Percentiles rank a stretch among this genome's conserved stretches.
phyloP scores from a whole-genome alignment of 2,329 filamentous ascomycete genomes.

The Fusarium protoensiforme region DNA sequence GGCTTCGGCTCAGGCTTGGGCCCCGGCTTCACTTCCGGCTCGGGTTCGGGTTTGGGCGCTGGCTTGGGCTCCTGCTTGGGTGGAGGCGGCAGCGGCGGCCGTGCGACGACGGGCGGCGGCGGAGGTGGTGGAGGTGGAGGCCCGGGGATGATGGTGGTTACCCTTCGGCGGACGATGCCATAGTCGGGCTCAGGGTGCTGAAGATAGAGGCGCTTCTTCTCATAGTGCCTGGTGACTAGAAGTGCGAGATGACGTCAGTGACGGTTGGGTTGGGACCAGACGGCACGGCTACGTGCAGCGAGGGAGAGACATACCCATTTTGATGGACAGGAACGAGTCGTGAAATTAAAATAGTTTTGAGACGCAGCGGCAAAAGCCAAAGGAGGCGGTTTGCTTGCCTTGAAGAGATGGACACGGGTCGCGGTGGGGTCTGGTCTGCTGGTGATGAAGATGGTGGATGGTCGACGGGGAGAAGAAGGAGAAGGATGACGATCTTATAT shows the following conservation, averaged over 20 bases:
- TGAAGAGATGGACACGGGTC: conserved; percentile 15
- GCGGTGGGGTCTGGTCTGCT: conserved; percentile 10
- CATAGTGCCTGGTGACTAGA: conserved; percentile 44
- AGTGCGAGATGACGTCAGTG: conserved; percentile 36
- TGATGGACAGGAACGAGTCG: background rate
- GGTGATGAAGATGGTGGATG: conserved; percentile 10
- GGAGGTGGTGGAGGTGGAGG: conserved; percentile 45
- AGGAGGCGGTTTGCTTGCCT: conserved; percentile 7
- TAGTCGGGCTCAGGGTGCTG: conserved; percentile 53
- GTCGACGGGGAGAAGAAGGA: conserved; percentile 1
- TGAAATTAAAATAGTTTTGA: background rate
- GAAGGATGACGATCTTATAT: conserved; percentile 38
- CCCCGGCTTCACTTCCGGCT: background rate
- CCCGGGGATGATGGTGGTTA: conserved; percentile 54
- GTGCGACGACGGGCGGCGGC: conserved; percentile 34
- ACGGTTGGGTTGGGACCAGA: conserved; percentile 18
- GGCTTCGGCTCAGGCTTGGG: conserved; percentile 22
- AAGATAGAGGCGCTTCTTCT: conserved; percentile 58
- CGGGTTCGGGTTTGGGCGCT: background rate
- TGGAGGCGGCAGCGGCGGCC: conserved; percentile 40
- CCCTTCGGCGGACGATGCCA: conserved; percentile 48
- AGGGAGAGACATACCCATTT: conserved; percentile 40
- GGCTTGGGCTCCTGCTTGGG: conserved; percentile 32
- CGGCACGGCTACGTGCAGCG: conserved; percentile 16
- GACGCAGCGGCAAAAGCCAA: conserved; percentile 25